Evolutionary conservation across 495 filamentous ascomycete species (phyloP).

Genomic region (Talaromyces borbonicus): DNA sequence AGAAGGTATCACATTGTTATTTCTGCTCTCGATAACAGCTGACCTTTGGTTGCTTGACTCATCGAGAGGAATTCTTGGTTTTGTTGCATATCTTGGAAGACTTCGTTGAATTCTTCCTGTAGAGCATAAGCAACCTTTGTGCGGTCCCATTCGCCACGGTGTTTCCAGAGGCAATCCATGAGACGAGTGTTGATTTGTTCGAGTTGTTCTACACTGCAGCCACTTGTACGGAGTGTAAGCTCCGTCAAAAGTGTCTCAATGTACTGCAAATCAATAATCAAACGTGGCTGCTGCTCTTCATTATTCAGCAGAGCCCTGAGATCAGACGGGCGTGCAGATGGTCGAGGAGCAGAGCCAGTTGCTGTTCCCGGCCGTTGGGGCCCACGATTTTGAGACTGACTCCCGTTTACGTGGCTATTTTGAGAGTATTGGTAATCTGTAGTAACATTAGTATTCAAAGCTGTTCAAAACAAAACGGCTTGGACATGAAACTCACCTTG

Average conservation of each 20-base stretch:
- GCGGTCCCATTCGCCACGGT: constrained; percentile 70
- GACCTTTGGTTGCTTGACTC: constrained; percentile 31
- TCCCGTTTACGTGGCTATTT: constrained; percentile 22
- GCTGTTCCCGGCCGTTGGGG: constrained; percentile 38
- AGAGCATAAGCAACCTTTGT: constrained; percentile 54
- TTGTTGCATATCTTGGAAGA: constrained; percentile 68
- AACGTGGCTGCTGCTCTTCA: constrained; percentile 27
- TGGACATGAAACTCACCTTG: constrained; percentile 30
- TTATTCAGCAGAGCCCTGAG: constrained; percentile 38
- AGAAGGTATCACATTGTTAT: not conserved
- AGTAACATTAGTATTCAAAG: constrained; percentile 7
- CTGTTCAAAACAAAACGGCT: no score
- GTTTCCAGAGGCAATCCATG: constrained; percentile 82
- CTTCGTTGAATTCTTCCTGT: constrained; percentile 61
- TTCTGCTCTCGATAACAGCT: constrained; percentile 13
- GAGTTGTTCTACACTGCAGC: constrained; percentile 83
- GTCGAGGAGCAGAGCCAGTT: constrained; percentile 29
- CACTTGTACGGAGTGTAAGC: constrained; percentile 57
- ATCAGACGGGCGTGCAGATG: constrained; percentile 18
- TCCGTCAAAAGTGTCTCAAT: constrained; percentile 46
- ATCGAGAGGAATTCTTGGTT: constrained; percentile 47
- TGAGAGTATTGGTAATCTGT: constrained; percentile 20
- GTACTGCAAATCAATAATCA: constrained; percentile 48
- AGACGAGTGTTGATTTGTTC: constrained; percentile 86
- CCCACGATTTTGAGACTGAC: constrained; percentile 31